Base-by-base conservation (phyloP, 768 basidiomycete genomes). In the Clitopilus hobsonii region DNA sequence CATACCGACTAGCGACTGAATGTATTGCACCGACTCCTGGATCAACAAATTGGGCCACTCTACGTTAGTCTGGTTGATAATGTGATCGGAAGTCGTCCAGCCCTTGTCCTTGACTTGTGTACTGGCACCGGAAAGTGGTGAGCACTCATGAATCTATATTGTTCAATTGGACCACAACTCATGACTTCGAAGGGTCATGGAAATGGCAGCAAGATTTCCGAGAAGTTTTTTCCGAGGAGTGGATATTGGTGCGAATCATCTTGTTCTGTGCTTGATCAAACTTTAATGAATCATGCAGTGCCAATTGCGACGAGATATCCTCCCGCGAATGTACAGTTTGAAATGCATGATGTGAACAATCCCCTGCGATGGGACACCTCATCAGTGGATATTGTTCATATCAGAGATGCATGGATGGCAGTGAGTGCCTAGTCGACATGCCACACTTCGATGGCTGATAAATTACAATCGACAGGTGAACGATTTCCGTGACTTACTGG, bases 61-160 rank as follows among this genome's bases (percentile, higher is more conserved):
- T 85, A 79, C 63, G 69, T 84, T 51, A 84, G 82, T 5, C 87
- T 88, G 32, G 81, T 90, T 23, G 59, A 62, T 27, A 73, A 83
- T 56, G 69, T 80, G 26, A 72, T 38, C 61, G 63, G 24, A 66
- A 69, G 38, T 64, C 68, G 5, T 71, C 66, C 38, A 74, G 74
- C 54, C 74, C 71, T 77, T 56, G 86, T 77, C 41, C 74, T 93
- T 49, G 90, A 93, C 68, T 62, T 91, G n/a, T 85, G 90, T 58
- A 88, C 85, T 6, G 90, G 90, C 16, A 86, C 78, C 16, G 90
- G 90, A 5, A 70, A 64, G 69, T 93, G 90, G 90, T 88, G 58
- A 53, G 79, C n/a, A n/a, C n/a, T n/a, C n/a, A n/a, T n/a, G 55
- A 51, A 58, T 51, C 59, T 57, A 64, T 61, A 55, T 49, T 52